Evolutionary conservation across 805 yeast species (phyloP).

Genomic region (Pichia occidentalis): DNA sequence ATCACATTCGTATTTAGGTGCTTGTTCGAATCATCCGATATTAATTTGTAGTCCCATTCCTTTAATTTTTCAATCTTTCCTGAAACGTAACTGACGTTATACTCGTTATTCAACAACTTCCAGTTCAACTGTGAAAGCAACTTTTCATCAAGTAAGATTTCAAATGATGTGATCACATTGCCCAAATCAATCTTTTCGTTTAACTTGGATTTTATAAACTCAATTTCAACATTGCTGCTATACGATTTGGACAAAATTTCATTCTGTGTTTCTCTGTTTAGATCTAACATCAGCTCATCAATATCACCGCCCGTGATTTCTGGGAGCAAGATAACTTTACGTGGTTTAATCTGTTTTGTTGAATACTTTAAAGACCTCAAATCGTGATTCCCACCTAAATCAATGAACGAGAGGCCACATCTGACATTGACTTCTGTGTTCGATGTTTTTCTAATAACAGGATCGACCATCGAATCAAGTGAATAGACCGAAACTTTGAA

Average conservation of each 20-base stretch:
- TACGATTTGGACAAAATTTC: slow-evolving; percentile 12
- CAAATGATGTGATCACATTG: slow-evolving; percentile 47
- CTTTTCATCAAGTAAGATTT: slow-evolving; percentile 61
- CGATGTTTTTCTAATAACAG: slow-evolving; percentile 15
- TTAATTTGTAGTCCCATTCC: slow-evolving; percentile 15
- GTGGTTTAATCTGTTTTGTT: slow-evolving; percentile 72
- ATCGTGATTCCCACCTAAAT: slow-evolving; percentile 79
- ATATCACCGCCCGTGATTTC: slow-evolving; percentile 22
- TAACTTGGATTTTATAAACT: slow-evolving; percentile 26
- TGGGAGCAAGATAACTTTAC: slow-evolving; percentile 49
- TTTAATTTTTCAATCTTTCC: slow-evolving; percentile 45
- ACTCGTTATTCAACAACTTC: slow-evolving; percentile 80
- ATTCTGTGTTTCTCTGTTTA: slow-evolving; percentile 18
- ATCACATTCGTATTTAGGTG: slow-evolving; percentile 8
- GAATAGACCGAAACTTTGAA: slow-evolving; percentile 18
- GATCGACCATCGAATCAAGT: slow-evolving; percentile 23
- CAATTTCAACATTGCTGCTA: slow-evolving; percentile 21
- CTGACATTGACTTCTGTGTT: slow-evolving; percentile 37
- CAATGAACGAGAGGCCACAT: slow-evolving; percentile 72
- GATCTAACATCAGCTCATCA: slow-evolving; percentile 18
- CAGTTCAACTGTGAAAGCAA: slow-evolving; percentile 60
- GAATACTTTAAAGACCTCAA: slow-evolving; percentile 73
- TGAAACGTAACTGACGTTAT: slow-evolving; percentile 71
- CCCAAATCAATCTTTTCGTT: slow-evolving; percentile 44
- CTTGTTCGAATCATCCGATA: background rate